These are phyloP conservation scores for Zymoseptoria pseudotritici DNA, from an alignment of 2,329 filamentous ascomycete species.

Conservation along the genomic window DNA sequence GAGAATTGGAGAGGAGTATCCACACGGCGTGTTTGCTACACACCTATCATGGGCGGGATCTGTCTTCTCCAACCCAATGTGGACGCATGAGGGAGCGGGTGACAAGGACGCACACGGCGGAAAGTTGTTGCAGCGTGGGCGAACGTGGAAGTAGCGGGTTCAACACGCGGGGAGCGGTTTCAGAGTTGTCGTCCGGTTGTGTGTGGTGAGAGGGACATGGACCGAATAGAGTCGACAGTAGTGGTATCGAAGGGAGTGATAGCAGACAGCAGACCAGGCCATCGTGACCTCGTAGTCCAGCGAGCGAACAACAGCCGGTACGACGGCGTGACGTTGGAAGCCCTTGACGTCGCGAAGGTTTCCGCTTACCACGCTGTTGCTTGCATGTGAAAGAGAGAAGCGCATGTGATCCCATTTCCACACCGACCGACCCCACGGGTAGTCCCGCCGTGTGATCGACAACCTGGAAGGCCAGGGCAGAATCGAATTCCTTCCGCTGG, in stretches of 20 bases:
- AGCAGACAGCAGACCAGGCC: background rate
- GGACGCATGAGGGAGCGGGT: background rate
- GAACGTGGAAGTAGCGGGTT: background rate
- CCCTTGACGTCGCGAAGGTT: background rate
- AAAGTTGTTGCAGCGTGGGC: background rate
- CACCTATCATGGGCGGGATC: slow-evolving; percentile 12
- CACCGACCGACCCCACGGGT: background rate
- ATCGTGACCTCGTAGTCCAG: slow-evolving; percentile 7
- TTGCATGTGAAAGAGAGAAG: slow-evolving; percentile 3
- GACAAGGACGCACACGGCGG: background rate
- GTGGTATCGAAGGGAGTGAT: background rate
- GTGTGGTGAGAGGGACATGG: background rate
- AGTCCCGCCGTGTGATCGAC: background rate
- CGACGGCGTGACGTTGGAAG: slow-evolving; percentile 5
- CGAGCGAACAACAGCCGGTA: slow-evolving; percentile 1
- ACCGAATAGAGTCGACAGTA: background rate
- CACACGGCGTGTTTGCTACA: background rate
- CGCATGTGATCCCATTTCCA: background rate
- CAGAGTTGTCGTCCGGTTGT: background rate
- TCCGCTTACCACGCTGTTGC: background rate
- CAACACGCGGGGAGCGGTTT: background rate
- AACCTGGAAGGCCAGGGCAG: no score
- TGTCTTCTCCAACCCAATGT: background rate
- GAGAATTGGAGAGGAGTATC: background rate
- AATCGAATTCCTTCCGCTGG: background rate